These are phyloP conservation scores for Trichoderma endophyticum DNA, from an alignment of 2,329 filamentous ascomycete species.

Conservation along the genomic window DNA sequence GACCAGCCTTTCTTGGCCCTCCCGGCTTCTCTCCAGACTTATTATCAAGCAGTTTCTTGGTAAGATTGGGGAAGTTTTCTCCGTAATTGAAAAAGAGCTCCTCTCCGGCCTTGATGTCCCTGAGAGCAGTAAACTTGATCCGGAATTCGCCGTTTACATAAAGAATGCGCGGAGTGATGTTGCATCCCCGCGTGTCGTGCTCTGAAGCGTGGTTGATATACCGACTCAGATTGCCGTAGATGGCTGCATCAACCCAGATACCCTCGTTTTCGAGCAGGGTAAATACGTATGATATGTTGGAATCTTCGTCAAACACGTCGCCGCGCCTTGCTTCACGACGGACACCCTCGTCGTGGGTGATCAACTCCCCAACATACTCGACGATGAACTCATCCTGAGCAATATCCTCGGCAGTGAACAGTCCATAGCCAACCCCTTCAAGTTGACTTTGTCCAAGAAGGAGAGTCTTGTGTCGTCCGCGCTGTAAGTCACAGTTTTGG, in stretches of 20 bases:
- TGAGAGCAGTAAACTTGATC: conserved; percentile 68
- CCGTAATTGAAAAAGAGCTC: conserved; percentile 84
- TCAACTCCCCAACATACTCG: conserved; percentile 77
- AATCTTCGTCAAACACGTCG: conserved; percentile 57
- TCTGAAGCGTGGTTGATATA: conserved; percentile 76
- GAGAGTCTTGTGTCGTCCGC: conserved; percentile 61
- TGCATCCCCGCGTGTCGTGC: conserved; percentile 51
- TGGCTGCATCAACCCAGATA: conserved; percentile 70
- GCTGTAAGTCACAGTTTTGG: conserved; percentile 69
- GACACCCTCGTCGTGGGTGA: conserved; percentile 66
- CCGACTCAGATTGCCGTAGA: conserved; percentile 74
- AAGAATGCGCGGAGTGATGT: conserved; percentile 61
- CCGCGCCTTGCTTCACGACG: conserved; percentile 61
- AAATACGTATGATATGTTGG: conserved; percentile 63
- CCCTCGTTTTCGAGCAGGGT: conserved; percentile 58
- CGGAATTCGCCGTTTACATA: conserved; percentile 74
- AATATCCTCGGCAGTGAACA: conserved; percentile 69
- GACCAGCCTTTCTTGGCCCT: conserved; percentile 25
- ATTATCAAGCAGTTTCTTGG: conserved; percentile 40
- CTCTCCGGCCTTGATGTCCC: conserved; percentile 66
- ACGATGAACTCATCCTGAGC: conserved; percentile 69
- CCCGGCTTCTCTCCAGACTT: conserved; percentile 34
- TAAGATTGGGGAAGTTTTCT: conserved; percentile 62
- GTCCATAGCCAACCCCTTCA: conserved; percentile 66
- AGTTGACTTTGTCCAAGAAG: conserved; percentile 69